Base-by-base conservation (phyloP, 257 asterid genomes). In the Nicotiana noctiflora region DNA sequence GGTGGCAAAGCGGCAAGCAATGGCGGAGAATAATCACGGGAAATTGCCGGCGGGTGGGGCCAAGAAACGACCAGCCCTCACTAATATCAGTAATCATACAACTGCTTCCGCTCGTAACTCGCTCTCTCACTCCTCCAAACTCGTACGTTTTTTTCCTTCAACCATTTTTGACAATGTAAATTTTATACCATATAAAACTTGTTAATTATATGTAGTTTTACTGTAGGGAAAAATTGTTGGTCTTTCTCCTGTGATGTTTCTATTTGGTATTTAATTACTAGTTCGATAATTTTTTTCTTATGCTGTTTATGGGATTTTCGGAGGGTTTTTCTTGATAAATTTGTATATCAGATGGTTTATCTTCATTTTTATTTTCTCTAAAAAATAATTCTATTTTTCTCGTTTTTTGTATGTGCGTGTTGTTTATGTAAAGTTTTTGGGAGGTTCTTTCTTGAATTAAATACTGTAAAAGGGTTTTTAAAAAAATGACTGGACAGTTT, bases 41-140 rank as follows among this genome's bases (percentile, higher is more conserved):
- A 84, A 83, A 79, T 49, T 88, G 67, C 8, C 81, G 75, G 53
- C 86, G 11, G 81, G 88, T 5, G 77, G 67, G n/a, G 88, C 90
- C 84, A 92, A 93, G 93, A 94, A 93, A 65, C 89, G 98, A 0
- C 94, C 94, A 25, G 98, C 98, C 64, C 91, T 94, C 6, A 81
- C 91, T 3, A 91, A 94, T 40, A 87, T 94, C 57, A 90, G 94
- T 3, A 94, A 94, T 80, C 94, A 89, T 88, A 86, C 92, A 84
- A 85, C 86, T 15, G 75, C 75, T 6, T 89, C 87, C 13, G 12
- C 84, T 67, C 90, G 92, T 80, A 84, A 51, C 61, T 27, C 86
- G 11, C 56, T 82, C 17, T 86, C 89, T 4, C 93, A 89, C 74
- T 49, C 91, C 1, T 88, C 94, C 25, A 89, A 89, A 87, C 85